A percentile compares a stretch with the other conserved stretches of the same genome.
Conservation (phyloP, 2,329 filamentous ascomycete species). For the Domatiomyces globalis region DNA sequence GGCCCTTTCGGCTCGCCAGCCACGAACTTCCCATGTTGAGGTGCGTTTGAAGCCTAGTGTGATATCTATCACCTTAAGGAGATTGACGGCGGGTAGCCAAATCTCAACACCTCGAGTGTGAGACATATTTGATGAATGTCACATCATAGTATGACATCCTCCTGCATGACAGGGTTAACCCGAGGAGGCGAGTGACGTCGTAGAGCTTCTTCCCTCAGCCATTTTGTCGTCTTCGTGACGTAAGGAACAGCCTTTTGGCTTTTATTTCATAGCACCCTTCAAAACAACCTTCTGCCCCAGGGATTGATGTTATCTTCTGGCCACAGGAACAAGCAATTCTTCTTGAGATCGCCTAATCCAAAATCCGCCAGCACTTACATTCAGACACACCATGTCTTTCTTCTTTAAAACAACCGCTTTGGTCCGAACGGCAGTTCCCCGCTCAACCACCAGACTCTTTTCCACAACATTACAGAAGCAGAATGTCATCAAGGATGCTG, state of each 20-base stretch:
- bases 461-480: constrained; percentile 36
- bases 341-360: too few species aligned
- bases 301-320: not conserved
- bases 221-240: not conserved
- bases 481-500: constrained; percentile 43
- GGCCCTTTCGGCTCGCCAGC: not conserved
- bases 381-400: constrained; percentile 23
- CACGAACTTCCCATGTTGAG: not conserved
- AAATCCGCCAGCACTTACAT: not conserved
- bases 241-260: not conserved
- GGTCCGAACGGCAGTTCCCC: constrained; percentile 17
- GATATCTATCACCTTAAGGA: not conserved
- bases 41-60: not conserved
- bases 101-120: too few species aligned
- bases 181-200: not conserved
- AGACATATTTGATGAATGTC: too few species aligned
- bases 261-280: not conserved
- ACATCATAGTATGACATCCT: too few species aligned
- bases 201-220: not conserved
- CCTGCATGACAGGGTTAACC: too few species aligned
- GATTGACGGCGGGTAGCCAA: too few species aligned
- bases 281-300: not conserved
- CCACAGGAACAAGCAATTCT: too few species aligned
- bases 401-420: constrained; percentile 21
- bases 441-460: constrained; percentile 26